phyloP scores from a whole-genome alignment of 805 yeast genomes.

The Kodamaea jinghongensis region DNA sequence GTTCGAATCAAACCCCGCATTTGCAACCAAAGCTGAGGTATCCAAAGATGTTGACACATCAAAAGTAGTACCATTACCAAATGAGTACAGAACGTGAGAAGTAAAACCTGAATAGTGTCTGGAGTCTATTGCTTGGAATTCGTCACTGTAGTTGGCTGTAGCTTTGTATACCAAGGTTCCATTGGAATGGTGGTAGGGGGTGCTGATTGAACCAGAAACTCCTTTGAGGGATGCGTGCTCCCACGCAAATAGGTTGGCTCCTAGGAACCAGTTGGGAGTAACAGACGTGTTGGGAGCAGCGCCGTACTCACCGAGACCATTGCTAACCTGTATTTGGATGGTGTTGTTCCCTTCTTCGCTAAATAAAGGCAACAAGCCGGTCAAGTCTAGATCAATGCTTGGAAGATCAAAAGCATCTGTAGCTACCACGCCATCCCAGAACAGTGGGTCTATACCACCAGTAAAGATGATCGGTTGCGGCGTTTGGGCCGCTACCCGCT shows the following conservation, averaged over 20 bases:
- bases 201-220: slow-evolving; percentile 30
- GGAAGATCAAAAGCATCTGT: slow-evolving; percentile 71
- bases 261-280: slow-evolving; percentile 58
- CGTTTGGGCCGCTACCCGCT: slow-evolving; percentile 55
- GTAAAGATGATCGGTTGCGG: slow-evolving; percentile 77
- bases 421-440: slow-evolving; percentile 82
- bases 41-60: slow-evolving; percentile 2
- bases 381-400: slow-evolving; percentile 66
- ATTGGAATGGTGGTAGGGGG: background rate
- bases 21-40: background rate
- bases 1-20: background rate
- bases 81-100: slow-evolving; percentile 1
- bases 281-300: slow-evolving; percentile 2
- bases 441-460: slow-evolving; percentile 76
- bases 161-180: slow-evolving; percentile 1
- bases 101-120: slow-evolving; percentile 2
- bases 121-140: background rate
- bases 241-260: slow-evolving; percentile 57
- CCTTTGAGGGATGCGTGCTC: slow-evolving; percentile 41
- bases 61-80: background rate
- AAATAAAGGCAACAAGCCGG: slow-evolving; percentile 69
- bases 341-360: slow-evolving; percentile 35
- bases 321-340: slow-evolving; percentile 45
- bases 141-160: background rate
- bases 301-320: slow-evolving; percentile 44